Evolutionary conservation across 2,329 filamentous ascomycete genomes (phyloP), one percentile per base, ranked within the genome.

Genomic region (Diaporthe sp.): DNA sequence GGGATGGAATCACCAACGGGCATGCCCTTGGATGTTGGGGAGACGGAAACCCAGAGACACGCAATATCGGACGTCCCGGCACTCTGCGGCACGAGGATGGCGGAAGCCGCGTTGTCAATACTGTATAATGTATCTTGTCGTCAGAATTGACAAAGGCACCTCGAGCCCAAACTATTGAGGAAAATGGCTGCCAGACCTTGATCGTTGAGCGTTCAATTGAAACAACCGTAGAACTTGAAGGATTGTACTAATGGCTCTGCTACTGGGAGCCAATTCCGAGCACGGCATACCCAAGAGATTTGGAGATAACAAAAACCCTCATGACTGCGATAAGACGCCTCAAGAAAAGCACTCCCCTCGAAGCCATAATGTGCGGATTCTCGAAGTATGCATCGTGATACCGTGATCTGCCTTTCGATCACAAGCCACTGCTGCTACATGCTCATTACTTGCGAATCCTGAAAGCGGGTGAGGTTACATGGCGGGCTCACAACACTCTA

Each of bases 111-210:
- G 32, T 53, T 68, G 63, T 68, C 63, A 68, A 68, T 53, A 53
- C 32, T 68, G 63, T 53, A 47, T 68, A 68, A 66, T 68, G 63
- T 68, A 68, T 68, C 47, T 53, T 68, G 63, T 68, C 47, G 39
- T 53, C 47, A 39, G 63, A 68, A 68, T 68, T 68, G 63, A 68
- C 47, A n/a, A 68, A 68, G 63, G 63, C 47, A 39, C 47, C 63
- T 53, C 63, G 37, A 53, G 47, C 44, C 63, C 63, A 53, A 19
- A 44, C 22, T 37, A 51, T 66, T 37, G 42, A 66, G 30, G 12
- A 32, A n/a, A 50, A 51, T 37, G 13, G 30, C 42, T 51, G 12
- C 44, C 30, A 50, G 22, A 32, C n/a, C 17, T 53, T 53, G n/a
- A 39, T 25, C 22, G 12, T 17, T 35, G 6, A 10, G 25, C 37